Conservation (phyloP, 2,329 filamentous ascomycete genomes). For the Xenoacremonium recifei region DNA sequence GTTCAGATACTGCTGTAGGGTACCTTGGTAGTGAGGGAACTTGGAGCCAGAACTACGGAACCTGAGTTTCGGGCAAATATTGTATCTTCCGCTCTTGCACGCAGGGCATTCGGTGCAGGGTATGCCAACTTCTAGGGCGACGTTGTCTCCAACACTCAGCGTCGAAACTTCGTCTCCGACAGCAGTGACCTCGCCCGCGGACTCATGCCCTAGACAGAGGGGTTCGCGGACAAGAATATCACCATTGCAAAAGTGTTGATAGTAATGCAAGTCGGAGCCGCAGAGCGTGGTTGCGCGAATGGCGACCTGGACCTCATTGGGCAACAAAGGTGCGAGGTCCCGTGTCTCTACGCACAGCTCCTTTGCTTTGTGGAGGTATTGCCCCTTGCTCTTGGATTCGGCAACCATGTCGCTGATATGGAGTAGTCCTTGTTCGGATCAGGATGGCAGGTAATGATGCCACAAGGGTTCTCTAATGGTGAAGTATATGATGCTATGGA, state of each 20-base stretch:
- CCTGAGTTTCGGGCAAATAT: slow-evolving; percentile 58
- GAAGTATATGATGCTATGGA: too few relatives aligned
- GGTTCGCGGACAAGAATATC: slow-evolving; percentile 48
- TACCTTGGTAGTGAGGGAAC: slow-evolving; percentile 55
- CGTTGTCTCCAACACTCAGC: slow-evolving; percentile 50
- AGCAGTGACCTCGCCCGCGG: slow-evolving; percentile 53
- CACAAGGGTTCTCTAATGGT: too few relatives aligned
- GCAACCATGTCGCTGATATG: background rate
- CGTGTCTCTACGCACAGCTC: background rate
- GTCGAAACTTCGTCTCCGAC: slow-evolving; percentile 49
- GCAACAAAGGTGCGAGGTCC: background rate
- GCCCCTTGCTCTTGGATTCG: background rate
- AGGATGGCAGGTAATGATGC: too few relatives aligned
- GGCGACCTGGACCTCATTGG: slow-evolving; percentile 48
- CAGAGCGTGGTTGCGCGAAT: slow-evolving; percentile 56
- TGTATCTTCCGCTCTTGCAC: slow-evolving; percentile 56
- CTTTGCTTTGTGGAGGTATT: background rate
- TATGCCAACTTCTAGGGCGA: slow-evolving; percentile 63
- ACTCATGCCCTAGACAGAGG: slow-evolving; percentile 54
- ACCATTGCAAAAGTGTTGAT: slow-evolving; percentile 55
- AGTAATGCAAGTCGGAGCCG: slow-evolving; percentile 59
- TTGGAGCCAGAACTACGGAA: slow-evolving; percentile 59
- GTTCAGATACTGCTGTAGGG: slow-evolving; percentile 56
- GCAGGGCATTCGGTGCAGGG: slow-evolving; percentile 58
- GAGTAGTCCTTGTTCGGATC: background rate